Evolutionary conservation across 495 filamentous ascomycete genomes (phyloP).

Genomic region (Aspergillus egyptiacus): DNA sequence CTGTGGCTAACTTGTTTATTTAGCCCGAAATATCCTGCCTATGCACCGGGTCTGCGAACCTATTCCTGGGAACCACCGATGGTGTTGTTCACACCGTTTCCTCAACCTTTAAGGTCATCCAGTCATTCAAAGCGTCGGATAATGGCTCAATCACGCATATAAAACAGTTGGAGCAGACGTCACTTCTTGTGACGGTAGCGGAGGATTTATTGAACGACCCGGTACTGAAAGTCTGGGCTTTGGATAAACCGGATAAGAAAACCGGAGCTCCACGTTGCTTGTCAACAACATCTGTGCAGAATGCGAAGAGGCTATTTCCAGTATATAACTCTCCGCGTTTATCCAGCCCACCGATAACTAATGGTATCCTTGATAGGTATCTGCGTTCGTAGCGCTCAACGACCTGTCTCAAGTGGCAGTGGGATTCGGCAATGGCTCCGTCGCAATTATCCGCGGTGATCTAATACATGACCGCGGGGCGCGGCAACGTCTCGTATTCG

Average conservation of each 20-base stretch:
- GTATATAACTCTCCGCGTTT: conserved; percentile 33
- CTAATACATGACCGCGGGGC: conserved; percentile 94
- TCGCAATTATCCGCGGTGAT: conserved; percentile 89
- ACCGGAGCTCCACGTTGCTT: conserved; percentile 80
- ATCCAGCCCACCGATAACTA: too few relatives aligned
- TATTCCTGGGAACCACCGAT: conserved; percentile 82
- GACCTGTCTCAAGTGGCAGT: conserved; percentile 88
- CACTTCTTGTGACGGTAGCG: conserved; percentile 77
- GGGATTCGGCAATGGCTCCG: conserved; percentile 91
- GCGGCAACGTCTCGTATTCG: conserved; percentile 91
- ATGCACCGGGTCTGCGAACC: conserved; percentile 80
- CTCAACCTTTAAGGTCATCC: conserved; percentile 75
- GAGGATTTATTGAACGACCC: conserved; percentile 86
- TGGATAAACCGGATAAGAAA: conserved; percentile 93
- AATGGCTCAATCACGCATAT: conserved; percentile 79
- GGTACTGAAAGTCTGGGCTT: conserved; percentile 87
- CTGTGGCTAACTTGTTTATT: conserved; percentile 15
- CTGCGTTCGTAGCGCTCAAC: conserved; percentile 77
- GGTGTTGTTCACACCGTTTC: conserved; percentile 83
- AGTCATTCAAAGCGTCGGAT: conserved; percentile 82
- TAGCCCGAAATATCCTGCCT: conserved; percentile 62
- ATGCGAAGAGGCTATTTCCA: conserved; percentile 88
- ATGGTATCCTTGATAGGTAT: conserved; percentile 54
- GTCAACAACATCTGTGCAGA: conserved; percentile 77
- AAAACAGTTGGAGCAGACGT: conserved; percentile 85